Percentiles rank a stretch among this genome's conserved stretches.
phyloP scores from a whole-genome alignment of 2,329 filamentous ascomycete species.

The Alternaria angustiovoidea region DNA sequence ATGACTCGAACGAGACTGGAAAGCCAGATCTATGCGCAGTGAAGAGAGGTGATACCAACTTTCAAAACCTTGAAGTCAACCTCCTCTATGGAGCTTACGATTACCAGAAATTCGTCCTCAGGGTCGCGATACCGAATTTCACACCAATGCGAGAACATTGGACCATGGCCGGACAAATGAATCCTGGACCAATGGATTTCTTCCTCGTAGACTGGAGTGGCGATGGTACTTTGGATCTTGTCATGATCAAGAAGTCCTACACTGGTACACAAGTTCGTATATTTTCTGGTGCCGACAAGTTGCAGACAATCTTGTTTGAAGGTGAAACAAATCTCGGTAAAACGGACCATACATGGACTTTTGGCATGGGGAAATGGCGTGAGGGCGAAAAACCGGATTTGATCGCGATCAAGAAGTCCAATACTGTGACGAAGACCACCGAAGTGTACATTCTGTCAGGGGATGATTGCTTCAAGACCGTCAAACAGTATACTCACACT shows the following conservation, averaged over 20 bases:
- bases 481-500: not conserved
- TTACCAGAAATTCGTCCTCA: fast-evolving
- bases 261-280: no score
- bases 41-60: not conserved
- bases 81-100: not conserved
- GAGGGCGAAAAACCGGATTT: fast-evolving
- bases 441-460: fast-evolving
- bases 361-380: not conserved
- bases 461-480: fast-evolving
- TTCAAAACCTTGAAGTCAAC: not conserved
- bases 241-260: no score
- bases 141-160: fast-evolving
- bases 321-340: fast-evolving
- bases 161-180: fast-evolving
- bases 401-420: not conserved
- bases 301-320: fast-evolving
- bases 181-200: no score
- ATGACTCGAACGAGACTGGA: not conserved
- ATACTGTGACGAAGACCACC: fast-evolving
- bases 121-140: not conserved
- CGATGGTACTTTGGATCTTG: no score
- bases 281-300: not conserved
- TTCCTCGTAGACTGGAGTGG: no score
- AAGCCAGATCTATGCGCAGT: not conserved
- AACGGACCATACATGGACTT: not conserved